Conservation (phyloP, 2,329 filamentous ascomycete genomes). For the Sporothrix variecibatus region DNA sequence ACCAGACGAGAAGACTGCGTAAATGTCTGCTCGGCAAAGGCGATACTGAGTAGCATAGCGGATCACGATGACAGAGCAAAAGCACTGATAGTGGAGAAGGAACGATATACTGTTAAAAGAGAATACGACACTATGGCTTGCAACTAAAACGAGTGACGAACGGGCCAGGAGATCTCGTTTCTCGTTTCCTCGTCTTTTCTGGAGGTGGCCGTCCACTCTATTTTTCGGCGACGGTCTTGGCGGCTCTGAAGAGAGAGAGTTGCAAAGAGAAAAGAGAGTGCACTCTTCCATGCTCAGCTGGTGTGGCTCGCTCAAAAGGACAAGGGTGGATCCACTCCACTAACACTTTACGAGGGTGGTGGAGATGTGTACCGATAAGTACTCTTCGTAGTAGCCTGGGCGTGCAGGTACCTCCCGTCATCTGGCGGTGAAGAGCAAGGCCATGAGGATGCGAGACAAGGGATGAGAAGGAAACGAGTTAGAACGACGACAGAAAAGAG, state of each 20-base stretch:
- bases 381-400: not conserved
- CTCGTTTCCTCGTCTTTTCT: not conserved
- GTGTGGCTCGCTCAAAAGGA: not conserved
- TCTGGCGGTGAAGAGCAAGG: conserved; percentile 25
- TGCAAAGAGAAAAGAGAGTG: too few relatives aligned
- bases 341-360: not conserved
- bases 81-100: not conserved
- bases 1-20: not conserved
- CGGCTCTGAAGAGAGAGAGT: not conserved
- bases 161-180: not conserved
- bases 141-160: not conserved
- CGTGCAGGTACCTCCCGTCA: conserved; percentile 1
- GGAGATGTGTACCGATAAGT: not conserved
- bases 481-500: not conserved
- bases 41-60: not conserved
- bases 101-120: too few relatives aligned
- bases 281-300: conserved; percentile 5
- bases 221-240: not conserved
- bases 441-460: conserved; percentile 27
- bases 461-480: not conserved
- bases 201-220: not conserved
- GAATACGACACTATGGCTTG: not conserved
- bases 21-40: not conserved
- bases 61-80: conserved; percentile 11
- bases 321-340: conserved; percentile 1